These are phyloP conservation scores for Phaeodactylum tricornutum DNA, from an alignment of 108 stramenopile species.

Conservation along the genomic window DNA sequence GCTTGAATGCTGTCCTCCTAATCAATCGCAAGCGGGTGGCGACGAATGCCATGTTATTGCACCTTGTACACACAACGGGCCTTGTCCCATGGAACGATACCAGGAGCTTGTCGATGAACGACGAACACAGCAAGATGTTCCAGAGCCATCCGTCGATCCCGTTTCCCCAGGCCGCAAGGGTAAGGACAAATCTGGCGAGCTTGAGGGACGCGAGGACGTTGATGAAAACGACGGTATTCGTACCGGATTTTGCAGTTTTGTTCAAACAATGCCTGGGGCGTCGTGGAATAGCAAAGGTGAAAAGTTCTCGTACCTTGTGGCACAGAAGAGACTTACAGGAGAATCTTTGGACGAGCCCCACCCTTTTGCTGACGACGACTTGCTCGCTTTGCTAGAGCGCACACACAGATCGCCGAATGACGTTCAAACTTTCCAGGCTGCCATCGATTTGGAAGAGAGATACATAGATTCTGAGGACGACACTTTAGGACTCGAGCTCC, in stretches of 20 bases:
- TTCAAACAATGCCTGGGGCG: constrained; percentile 62
- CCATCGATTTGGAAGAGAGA: constrained; percentile 12
- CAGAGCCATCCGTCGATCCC: no score
- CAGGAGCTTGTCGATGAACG: constrained; percentile 13
- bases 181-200: constrained; percentile 18
- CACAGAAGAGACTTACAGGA: constrained; percentile 49
- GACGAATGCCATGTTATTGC: constrained; percentile 70
- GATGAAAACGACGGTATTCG: background rate
- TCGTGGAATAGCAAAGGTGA: constrained; percentile 39
- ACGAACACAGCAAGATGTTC: constrained; percentile 5
- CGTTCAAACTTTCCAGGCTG: constrained; percentile 12
- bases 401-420: constrained; percentile 29
- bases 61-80: constrained; percentile 75
- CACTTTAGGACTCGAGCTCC: constrained; percentile 54
- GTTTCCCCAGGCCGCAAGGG: no score
- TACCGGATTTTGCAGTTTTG: constrained; percentile 69
- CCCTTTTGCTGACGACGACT: constrained; percentile 9
- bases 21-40: constrained; percentile 1
- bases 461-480: constrained; percentile 49
- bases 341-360: background rate
- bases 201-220: constrained; percentile 19
- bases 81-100: constrained; percentile 69
- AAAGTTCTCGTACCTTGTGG: constrained; percentile 77
- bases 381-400: constrained; percentile 35
- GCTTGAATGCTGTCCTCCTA: constrained; percentile 67